Evolutionary conservation across 2,329 filamentous ascomycete genomes (phyloP).

Genomic region (Colletotrichum sp.): DNA sequence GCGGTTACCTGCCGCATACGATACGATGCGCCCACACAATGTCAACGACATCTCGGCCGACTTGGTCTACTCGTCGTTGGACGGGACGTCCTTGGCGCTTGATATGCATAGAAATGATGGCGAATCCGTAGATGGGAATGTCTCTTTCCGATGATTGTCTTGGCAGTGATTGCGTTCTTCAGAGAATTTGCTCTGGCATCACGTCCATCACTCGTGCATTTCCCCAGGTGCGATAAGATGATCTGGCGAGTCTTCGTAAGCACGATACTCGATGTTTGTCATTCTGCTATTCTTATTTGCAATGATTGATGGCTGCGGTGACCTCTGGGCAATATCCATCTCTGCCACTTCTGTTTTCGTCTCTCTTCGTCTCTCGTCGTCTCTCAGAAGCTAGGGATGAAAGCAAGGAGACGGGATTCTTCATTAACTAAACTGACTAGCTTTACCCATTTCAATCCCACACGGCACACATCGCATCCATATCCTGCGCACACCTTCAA

Average conservation of each 20-base stretch:
- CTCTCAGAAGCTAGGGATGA: background rate
- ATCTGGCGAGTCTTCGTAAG: background rate
- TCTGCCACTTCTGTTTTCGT: background rate
- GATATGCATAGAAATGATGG: background rate
- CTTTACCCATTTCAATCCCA: background rate
- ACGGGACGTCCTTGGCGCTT: background rate
- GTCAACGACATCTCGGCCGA: background rate
- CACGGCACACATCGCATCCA: background rate
- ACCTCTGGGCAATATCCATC: background rate
- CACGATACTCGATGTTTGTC: background rate
- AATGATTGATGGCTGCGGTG: background rate
- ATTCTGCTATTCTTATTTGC: too few relatives aligned
- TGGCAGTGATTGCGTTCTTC: background rate
- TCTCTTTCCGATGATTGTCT: background rate
- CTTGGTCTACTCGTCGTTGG: background rate
- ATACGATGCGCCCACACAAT: background rate
- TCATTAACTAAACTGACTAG: background rate
- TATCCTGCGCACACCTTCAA: slow-evolving; percentile 27
- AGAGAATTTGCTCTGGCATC: background rate
- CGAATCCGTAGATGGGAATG: background rate
- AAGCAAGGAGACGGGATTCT: background rate
- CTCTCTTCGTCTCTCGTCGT: background rate
- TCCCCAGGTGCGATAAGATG: background rate
- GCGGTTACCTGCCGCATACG: slow-evolving; percentile 4
- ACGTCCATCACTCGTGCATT: background rate